These are phyloP conservation scores for Acanthamoeba sp. DNA, from an alignment of 208 protist species.

Conservation along the genomic window DNA sequence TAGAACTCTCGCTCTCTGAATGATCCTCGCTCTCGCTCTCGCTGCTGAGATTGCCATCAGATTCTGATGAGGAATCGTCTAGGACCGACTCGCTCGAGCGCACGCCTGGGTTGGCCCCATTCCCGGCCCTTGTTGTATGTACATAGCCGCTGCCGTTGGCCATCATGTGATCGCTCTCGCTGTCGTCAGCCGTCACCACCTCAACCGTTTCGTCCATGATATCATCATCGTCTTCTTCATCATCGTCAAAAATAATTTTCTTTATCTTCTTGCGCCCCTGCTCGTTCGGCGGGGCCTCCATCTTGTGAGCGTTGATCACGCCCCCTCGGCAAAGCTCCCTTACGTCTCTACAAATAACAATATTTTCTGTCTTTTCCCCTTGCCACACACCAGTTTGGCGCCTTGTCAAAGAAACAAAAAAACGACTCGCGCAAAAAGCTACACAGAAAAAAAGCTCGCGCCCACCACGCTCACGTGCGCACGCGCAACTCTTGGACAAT, in stretches of 20 bases:
- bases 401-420: background rate
- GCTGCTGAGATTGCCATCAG: conserved; percentile 17
- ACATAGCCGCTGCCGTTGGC: background rate
- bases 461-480: no score
- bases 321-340: background rate
- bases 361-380: conserved; percentile 10
- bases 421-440: no score
- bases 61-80: conserved; percentile 1
- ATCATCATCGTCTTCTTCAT: conserved; percentile 30
- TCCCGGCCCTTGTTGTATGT: background rate
- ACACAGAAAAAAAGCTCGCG: no score
- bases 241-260: conserved; percentile 56
- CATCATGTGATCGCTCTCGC: background rate
- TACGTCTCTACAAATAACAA: background rate
- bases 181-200: conserved; percentile 19
- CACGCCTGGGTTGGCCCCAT: background rate
- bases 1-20: background rate
- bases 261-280: conserved; percentile 54
- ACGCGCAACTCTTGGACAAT: no score
- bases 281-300: conserved; percentile 26
- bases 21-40: background rate
- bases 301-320: background rate
- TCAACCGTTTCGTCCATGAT: conserved; percentile 44
- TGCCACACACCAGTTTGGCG: background rate
- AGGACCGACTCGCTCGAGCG: background rate